phyloP scores from a whole-genome alignment of 495 filamentous ascomycete genomes.

The Pseudoneurospora amorphoporcata region DNA sequence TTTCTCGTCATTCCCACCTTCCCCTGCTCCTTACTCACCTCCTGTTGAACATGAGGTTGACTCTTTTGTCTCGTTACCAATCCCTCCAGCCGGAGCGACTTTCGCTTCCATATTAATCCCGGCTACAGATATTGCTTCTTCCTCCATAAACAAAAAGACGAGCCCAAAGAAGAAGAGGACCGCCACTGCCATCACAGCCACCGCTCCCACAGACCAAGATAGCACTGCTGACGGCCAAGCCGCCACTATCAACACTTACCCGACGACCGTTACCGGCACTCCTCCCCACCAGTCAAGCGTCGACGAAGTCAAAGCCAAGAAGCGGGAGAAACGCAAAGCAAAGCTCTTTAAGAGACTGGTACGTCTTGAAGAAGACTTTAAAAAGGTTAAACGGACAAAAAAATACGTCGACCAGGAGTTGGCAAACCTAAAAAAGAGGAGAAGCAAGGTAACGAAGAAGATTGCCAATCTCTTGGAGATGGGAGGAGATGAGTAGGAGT shows the following conservation, averaged over 20 bases:
- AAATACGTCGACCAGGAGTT: not conserved
- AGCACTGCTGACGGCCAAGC: not conserved
- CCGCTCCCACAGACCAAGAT: not conserved
- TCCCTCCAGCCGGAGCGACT: not conserved
- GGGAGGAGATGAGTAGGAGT: not conserved
- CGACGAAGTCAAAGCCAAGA: rapidly evolving
- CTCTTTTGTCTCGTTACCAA: not conserved
- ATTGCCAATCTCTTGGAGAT: not conserved
- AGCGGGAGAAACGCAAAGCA: not conserved
- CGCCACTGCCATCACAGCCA: no score
- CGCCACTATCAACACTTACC: not conserved
- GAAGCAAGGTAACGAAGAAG: not conserved
- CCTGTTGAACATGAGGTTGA: not conserved
- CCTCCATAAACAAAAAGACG: not conserved
- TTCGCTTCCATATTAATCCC: not conserved
- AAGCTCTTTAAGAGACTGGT: not conserved
- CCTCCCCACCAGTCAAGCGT: not conserved
- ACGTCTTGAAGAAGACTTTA: not conserved
- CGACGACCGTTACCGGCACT: not conserved
- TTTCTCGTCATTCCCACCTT: not conserved
- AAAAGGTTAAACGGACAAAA: not conserved
- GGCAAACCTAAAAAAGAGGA: not conserved
- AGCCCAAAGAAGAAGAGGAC: not conserved
- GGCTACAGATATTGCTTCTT: not conserved
- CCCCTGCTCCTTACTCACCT: not conserved